Base-by-base conservation (phyloP, 2,329 filamentous ascomycete species). In the Ascochyta viciae-villosae region DNA sequence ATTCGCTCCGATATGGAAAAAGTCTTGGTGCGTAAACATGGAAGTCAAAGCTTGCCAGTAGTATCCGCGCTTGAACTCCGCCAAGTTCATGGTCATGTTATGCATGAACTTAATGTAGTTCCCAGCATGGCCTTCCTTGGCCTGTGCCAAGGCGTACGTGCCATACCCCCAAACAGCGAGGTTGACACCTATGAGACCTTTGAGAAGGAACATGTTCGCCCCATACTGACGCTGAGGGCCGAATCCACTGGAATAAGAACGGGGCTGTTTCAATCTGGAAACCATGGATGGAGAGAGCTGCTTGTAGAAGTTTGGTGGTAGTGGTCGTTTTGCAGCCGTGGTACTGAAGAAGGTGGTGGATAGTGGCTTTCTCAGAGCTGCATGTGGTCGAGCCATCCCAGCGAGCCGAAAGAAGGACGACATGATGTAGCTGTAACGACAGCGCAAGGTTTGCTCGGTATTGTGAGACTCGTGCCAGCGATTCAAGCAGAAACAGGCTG, bases 141-240 rank as follows among this genome's bases (percentile, higher is more conserved):
- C 61, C 61, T 63, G 57, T 19, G 56, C 69, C 57, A 58, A 62
- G 50, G 71, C 64, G 58, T 77, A 78, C 13, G 67, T 51, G 65
- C 69, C 76, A 52, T 75, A 74, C 33, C 57, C 63, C 51, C 74
- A 81, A 44, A 81, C 64, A 48, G 70, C 71, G 19, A 65, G 53
- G 56, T 82, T 81, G 61, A 77, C 34, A 37, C 72, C 74, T 38
- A 81, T 74, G 50, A 80, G 52, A 19, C 64, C 57, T 47, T 72
- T 76, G 41, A 78, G 61, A 27, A 76, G 54, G 8, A 43, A 23
- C 33, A 40, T 48, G 34, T 57, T 57, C 15, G 49, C 49, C 8
- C 39, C 47, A 19, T 24, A 29, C 3, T 22, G 53, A 27, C 53
- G 53, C 24, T 43, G n/a, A 6, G 23, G 22, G 31, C 53, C 53